Base-by-base conservation (phyloP, 768 basidiomycete genomes). In the Russula lepida region DNA sequence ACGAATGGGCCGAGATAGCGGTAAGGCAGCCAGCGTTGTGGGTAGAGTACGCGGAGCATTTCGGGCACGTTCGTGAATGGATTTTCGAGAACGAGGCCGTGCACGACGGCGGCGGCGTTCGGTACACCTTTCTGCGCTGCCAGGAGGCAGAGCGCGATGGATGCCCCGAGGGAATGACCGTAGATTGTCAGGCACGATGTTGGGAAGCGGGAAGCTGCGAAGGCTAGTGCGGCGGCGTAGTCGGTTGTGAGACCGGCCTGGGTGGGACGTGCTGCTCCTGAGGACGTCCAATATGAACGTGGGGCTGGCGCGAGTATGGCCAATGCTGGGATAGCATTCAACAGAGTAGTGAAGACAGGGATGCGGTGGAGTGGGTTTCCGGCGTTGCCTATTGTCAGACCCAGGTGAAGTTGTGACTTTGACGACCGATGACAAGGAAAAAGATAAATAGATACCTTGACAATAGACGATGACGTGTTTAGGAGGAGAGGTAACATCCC, bases 211-310 rank as follows among this genome's bases (percentile, higher is more conserved):
- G 46, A 17, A 19, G 73, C 62, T 6, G 74, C 67, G 64, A 78
- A 69, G 5, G 65, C 43, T 19, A 79, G 69, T 13, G 71, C 69
- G 9, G 68, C 60, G 1, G 39, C 55, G 65, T 81, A 81, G 67
- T 82, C 81, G 1, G 68, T 56, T 33, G 74, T 63, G 50, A 81
- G 67, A 12, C 75, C 75, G 0, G 52, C 27, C 59, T 81, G 69
- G 0, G 78, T 76, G 0, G 80, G 78, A 0, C 70, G 56, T 8
- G 73, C 54, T 9, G 64, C 68, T 21, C 43, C 43, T 4, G 76
- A 74, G 4, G 80, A 81, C 21, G 74, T 76, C 76, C 81, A 81
- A 67, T 74, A 82, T 0, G 79, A 79, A 9, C 81, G 76, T 0
- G 81, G 81, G 0, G 79, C 77, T 30, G 76, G 62, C 8, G 78